phyloP scores from a whole-genome alignment of 1,139 yeast genomes.

The Kurtzmaniella quercitrusa region DNA sequence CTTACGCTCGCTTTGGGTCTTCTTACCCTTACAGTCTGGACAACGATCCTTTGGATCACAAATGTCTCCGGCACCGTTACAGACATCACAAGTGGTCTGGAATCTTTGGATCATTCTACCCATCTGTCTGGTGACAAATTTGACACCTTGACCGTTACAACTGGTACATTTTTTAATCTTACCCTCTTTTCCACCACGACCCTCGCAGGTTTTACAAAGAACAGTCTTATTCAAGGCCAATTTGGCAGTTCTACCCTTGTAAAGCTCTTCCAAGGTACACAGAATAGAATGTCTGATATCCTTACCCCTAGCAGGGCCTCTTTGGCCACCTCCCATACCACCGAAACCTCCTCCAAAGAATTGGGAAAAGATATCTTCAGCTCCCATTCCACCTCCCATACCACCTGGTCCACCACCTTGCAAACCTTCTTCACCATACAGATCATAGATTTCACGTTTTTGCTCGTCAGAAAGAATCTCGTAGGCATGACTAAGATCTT shows the following conservation, averaged over 20 bases:
- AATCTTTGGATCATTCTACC: conserved; percentile 99
- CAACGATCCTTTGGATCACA: conserved; percentile 88
- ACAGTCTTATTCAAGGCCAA: conserved; percentile 91
- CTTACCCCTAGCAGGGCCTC: conserved; percentile 85
- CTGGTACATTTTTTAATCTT: conserved; percentile 80
- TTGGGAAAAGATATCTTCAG: conserved; percentile 88
- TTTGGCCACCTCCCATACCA: conserved; percentile 57
- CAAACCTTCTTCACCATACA: conserved; percentile 90
- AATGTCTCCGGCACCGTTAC: conserved; percentile 91
- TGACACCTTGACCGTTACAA: conserved; percentile 90
- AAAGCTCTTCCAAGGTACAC: conserved; percentile 87
- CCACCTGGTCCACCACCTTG: conserved; percentile 61
- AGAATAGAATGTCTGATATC: conserved; percentile 87
- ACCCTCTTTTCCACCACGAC: conserved; percentile 94
- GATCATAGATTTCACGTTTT: conserved; percentile 86
- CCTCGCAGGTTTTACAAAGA: conserved; percentile 83
- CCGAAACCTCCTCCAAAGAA: conserved; percentile 78
- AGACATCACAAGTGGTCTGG: conserved; percentile 90
- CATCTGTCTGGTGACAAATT: conserved; percentile 95
- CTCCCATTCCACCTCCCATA: conserved; percentile 72
- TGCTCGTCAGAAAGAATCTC: conserved; percentile 82
- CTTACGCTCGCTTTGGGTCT: conserved; percentile 84
- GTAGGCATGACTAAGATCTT: conserved; percentile 87
- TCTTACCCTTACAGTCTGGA: conserved; percentile 83
- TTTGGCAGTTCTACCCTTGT: conserved; percentile 92